Evolutionary conservation across 805 yeast genomes (phyloP), one percentile per base, ranked within the genome.

Genomic region (Metschnikowia hibisci): DNA sequence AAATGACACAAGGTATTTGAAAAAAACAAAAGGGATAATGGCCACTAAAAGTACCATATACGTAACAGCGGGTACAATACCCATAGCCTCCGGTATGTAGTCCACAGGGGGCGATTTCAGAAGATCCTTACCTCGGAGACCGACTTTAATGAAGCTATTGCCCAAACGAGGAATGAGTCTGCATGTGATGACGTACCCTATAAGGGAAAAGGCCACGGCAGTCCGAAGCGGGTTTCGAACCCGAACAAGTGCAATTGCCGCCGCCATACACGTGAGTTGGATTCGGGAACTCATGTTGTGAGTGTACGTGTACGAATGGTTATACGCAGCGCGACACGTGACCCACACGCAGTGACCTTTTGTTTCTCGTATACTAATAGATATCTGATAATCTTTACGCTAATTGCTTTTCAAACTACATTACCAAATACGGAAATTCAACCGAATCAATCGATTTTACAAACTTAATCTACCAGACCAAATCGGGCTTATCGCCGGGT

Each of bases 21-120:
- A 82, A 60, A 91, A 91, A 59, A 89, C 67, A 58, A 88, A 87
- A 26, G 99, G 99, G 32, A 91, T 86, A 61, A 87, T 83, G 50
- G 84, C 74, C 55, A 88, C 77, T 87, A 93, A 83, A 32, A 86
- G 62, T 50, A 89, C 80, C 43, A 93, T 62, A 60, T 90, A 89
- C 0, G 89, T 81, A 4, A 85, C 73, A 0, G 96, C 93, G 4
- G 88, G 77, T 0, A 91, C 84, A 2, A 88, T 83, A n/a, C 99
- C 99, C 71, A 91, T 81, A 0, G 95, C 78, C 66, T 93, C 99
- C 1, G 99, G 93, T 8, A 88, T 74, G 30, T 59, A 63, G 9
- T 25, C 41, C 2, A 81, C 70, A 0, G 95, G 95, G n/a, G 78
- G 79, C n/a, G 60, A 62, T 61, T 93, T 93, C 34, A 89, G 82